Percentiles rank a stretch among this genome's conserved stretches.
These are phyloP conservation scores for Isabelozyma heimii DNA, from an alignment of 805 yeast species.

Conservation along the genomic window DNA sequence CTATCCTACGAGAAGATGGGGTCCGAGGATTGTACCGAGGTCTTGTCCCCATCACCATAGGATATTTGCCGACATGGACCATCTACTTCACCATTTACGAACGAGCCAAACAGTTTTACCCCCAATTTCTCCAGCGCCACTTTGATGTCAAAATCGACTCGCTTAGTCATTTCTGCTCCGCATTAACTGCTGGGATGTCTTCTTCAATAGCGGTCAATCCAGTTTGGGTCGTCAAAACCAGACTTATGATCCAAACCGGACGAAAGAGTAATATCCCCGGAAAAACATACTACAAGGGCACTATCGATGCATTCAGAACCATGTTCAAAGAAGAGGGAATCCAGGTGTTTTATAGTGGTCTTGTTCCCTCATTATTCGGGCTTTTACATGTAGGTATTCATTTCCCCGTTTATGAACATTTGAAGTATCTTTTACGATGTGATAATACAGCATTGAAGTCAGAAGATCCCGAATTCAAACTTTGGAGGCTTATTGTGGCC, in stretches of 20 bases:
- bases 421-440: conserved; percentile 53
- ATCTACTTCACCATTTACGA: conserved; percentile 92
- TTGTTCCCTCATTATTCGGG: conserved; percentile 88
- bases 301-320: conserved; percentile 76
- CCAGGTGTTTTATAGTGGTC: conserved; percentile 80
- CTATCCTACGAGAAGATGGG: conserved; percentile 78
- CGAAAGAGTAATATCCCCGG: conserved; percentile 12
- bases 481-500: conserved; percentile 47
- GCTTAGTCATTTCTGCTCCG: conserved; percentile 50
- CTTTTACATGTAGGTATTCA: conserved; percentile 92
- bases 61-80: conserved; percentile 98
- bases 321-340: conserved; percentile 82
- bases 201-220: conserved; percentile 89
- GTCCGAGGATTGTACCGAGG: conserved; percentile 84
- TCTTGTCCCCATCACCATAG: conserved; percentile 84
- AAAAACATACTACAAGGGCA: conserved; percentile 59
- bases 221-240: conserved; percentile 95
- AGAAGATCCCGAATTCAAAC: conserved; percentile 6
- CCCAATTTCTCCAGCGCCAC: conserved; percentile 31
- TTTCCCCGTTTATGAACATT: conserved; percentile 86
- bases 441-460: conserved; percentile 4
- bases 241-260: conserved; percentile 83
- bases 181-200: conserved; percentile 84
- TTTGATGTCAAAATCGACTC: conserved; percentile 22
- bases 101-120: conserved; percentile 59